phyloP scores from a whole-genome alignment of 2,329 filamentous ascomycete genomes.

The Colletotrichum spinosum region DNA sequence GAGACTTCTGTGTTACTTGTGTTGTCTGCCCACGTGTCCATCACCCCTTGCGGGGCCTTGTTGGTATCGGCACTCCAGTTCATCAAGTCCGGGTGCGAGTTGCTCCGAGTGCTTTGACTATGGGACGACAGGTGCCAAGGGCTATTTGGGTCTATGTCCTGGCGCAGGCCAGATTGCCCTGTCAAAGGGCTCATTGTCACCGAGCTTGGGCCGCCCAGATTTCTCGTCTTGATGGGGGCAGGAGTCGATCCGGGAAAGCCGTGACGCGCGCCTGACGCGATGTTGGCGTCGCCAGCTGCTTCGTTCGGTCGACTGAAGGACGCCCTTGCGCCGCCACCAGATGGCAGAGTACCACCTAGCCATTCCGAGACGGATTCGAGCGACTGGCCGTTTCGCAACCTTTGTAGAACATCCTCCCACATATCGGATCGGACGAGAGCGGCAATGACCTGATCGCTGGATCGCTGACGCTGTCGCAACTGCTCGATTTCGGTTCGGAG shows the following conservation, averaged over 20 bases:
- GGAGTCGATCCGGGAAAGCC: constrained; percentile 38
- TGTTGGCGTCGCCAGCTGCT: constrained; percentile 39
- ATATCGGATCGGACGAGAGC: constrained; percentile 64
- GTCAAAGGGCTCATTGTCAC: constrained; percentile 45
- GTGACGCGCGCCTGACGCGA: constrained; percentile 42
- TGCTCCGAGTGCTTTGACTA: constrained; percentile 60
- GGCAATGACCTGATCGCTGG: constrained; percentile 66
- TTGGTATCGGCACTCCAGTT: constrained; percentile 56
- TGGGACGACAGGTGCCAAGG: constrained; percentile 62
- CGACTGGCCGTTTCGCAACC: constrained; percentile 64
- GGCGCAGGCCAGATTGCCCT: constrained; percentile 46
- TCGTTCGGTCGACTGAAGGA: constrained; percentile 44
- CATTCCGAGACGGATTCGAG: constrained; percentile 68
- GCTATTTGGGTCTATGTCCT: constrained; percentile 57
- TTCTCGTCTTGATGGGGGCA: constrained; percentile 39
- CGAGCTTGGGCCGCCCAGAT: constrained; percentile 24
- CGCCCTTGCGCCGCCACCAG: constrained; percentile 46
- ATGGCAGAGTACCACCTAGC: constrained; percentile 52
- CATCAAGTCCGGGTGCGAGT: constrained; percentile 59
- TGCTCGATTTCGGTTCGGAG: constrained; percentile 70
- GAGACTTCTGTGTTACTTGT: constrained; percentile 48
- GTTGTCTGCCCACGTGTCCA: constrained; percentile 62
- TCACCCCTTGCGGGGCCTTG: constrained; percentile 56
- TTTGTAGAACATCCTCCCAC: constrained; percentile 65
- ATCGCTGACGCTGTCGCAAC: constrained; percentile 65